Percentiles rank a stretch among this genome's conserved stretches.
Conservation (phyloP, 306 rosid genomes). For the Delonix regia region DNA sequence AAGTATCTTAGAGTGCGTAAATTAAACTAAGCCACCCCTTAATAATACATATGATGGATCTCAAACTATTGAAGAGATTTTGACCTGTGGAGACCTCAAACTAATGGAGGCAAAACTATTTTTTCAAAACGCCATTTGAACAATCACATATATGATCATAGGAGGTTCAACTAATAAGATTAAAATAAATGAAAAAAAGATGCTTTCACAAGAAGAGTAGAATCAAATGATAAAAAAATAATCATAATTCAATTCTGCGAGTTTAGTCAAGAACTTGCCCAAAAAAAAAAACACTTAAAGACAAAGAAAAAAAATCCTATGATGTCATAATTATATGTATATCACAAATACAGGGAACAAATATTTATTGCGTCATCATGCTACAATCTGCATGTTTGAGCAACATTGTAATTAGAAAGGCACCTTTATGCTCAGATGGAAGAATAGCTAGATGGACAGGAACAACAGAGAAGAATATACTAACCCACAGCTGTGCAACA, state of each 20-base stretch:
- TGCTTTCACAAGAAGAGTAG: neutral
- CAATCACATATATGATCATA: too few species aligned
- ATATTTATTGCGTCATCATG: neutral
- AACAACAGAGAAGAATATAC: constrained; percentile 14
- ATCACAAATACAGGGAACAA: neutral
- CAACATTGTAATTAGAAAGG: neutral
- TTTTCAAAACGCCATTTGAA: too few species aligned
- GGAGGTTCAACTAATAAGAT: too few species aligned
- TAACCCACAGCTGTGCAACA: constrained; percentile 28
- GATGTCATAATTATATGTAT: neutral
- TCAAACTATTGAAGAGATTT: too few species aligned
- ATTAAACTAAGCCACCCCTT: too few species aligned
- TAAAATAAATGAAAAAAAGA: too few species aligned
- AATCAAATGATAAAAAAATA: neutral
- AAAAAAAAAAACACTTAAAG: neutral
- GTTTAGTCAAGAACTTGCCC: neutral
- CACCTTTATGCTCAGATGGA: neutral
- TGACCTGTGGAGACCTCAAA: too few species aligned
- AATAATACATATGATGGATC: too few species aligned
- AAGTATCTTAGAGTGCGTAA: too few species aligned
- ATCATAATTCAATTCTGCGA: neutral
- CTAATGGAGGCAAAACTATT: too few species aligned
- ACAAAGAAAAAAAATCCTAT: too few species aligned
- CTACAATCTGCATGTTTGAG: neutral
- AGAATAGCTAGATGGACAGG: neutral